These are phyloP conservation scores for Sambucus nigra DNA, from an alignment of 129 eudicot genomes.

Conservation along the genomic window DNA sequence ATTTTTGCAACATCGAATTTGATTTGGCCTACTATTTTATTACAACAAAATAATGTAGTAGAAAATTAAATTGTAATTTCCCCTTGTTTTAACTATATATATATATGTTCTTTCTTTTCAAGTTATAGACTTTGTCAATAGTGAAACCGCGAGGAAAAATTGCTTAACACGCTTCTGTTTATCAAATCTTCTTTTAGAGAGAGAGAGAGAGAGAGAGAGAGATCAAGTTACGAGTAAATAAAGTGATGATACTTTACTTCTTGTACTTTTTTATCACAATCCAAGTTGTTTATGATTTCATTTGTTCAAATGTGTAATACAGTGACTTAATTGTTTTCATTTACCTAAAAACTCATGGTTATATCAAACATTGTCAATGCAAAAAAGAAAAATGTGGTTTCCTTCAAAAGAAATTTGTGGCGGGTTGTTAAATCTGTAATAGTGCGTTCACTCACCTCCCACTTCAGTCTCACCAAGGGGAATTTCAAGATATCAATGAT, in stretches of 20 bases:
- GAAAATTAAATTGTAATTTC: no score
- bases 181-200: slow-evolving; percentile 20
- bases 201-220: slow-evolving; percentile 8
- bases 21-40: no score
- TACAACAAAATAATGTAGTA: no score
- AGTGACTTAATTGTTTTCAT: slow-evolving; percentile 9
- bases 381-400: slow-evolving; percentile 58
- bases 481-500: no score
- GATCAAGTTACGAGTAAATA: slow-evolving; percentile 19
- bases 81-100: no score
- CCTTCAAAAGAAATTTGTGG: slow-evolving; percentile 41
- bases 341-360: slow-evolving; percentile 32
- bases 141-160: slow-evolving; percentile 26
- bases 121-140: slow-evolving; percentile 42
- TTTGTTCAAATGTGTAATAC: neutral
- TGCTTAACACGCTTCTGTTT: slow-evolving; percentile 30
- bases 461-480: neutral
- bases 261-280: neutral
- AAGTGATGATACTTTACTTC: slow-evolving; percentile 12
- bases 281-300: slow-evolving; percentile 4
- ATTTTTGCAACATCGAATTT: no score
- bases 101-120: slow-evolving; percentile 17
- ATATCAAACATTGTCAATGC: slow-evolving; percentile 32
- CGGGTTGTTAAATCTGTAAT: slow-evolving; percentile 29
- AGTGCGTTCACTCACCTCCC: slow-evolving; percentile 30